Evolutionary conservation across 495 filamentous ascomycete species (phyloP), one percentile per base, ranked within the genome.

Genomic region (Aspergillus olivimuriae): DNA sequence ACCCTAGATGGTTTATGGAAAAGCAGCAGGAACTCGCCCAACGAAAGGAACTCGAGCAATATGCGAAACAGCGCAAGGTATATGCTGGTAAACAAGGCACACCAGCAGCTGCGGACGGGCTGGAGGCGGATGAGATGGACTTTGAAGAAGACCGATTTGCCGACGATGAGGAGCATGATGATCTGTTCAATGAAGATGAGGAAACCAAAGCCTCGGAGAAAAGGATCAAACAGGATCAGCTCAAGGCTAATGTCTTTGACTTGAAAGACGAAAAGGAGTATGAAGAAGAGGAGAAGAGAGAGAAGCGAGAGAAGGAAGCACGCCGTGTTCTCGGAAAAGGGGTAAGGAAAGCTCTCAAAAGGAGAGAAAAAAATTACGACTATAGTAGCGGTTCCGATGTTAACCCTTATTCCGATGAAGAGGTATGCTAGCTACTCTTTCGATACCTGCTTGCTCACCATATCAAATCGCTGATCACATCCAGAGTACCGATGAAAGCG

Each of bases 141-240:
- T 80, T 81, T 45, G 76, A 79, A 47, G 77, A 78, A 42, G 82
- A 87, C 55, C 63, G 76, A 32, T 89, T 89, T 53, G 80, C 83
- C 9, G 85, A 97, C 55, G 92, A 98, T 55, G 92, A 98, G 56
- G 92, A 96, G 56, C 67, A 71, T 33, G 77, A 82, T 34, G 83
- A 87, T 40, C 75, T 94, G 32, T 87, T 94, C 57, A 81, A 82
- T 42, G 85, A 89, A 8, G 88, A 95, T 40, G 87, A 94, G 47
- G 89, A 95, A 32, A 69, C 78, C 1, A 96, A 95, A 57, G 84
- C 87, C n/a, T 78, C 89, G 3, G 83, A 91, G 52, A 81, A 83
- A 41, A 76, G 81, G 47, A 84, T 97, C 48, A 92, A 90, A 47
- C 80, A 86, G 26, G 90, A 98, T 54, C 88, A 92, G 52, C 69